Percentiles rank a stretch among this genome's conserved stretches.
Conservation (phyloP, 164 flowering plant species). For the Paratinospora sagittata region DNA sequence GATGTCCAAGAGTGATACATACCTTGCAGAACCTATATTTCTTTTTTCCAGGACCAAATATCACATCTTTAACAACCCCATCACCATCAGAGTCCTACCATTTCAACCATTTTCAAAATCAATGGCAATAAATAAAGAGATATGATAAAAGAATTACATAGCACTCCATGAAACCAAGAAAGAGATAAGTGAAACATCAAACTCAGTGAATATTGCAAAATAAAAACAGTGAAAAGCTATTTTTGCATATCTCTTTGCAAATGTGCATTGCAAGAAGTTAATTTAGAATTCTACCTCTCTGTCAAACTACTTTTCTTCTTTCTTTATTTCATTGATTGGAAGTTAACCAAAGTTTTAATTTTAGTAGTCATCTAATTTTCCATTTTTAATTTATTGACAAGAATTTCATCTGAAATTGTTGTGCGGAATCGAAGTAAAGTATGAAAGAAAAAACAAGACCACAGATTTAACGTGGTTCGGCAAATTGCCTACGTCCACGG, state of each 20-base stretch:
- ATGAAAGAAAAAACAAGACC: too few relatives aligned
- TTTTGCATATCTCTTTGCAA: too few relatives aligned
- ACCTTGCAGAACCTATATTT: conserved; percentile 84
- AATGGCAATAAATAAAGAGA: conserved; percentile 1
- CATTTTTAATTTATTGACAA: not conserved
- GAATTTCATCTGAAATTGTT: too few relatives aligned
- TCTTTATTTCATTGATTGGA: not conserved
- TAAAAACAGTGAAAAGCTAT: too few relatives aligned
- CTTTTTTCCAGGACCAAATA: conserved; percentile 70
- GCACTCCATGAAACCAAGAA: too few relatives aligned
- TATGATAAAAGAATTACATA: too few relatives aligned
- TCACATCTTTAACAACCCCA: conserved; percentile 69
- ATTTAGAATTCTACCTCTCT: too few relatives aligned
- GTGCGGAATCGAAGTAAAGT: too few relatives aligned
- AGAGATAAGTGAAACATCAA: not conserved
- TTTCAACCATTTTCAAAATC: conserved; percentile 11
- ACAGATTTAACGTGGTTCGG: too few relatives aligned
- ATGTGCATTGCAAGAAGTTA: too few relatives aligned
- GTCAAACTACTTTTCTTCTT: not conserved
- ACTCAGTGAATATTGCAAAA: not conserved
- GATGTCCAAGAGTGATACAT: conserved; percentile 1
- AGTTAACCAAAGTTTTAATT: not conserved
- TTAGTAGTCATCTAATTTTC: not conserved
- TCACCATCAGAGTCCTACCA: conserved; percentile 73
- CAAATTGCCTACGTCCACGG: too few relatives aligned